Base-by-base conservation (phyloP, 2,329 filamentous ascomycete genomes). In the Chrysosporium queenslandicum region DNA sequence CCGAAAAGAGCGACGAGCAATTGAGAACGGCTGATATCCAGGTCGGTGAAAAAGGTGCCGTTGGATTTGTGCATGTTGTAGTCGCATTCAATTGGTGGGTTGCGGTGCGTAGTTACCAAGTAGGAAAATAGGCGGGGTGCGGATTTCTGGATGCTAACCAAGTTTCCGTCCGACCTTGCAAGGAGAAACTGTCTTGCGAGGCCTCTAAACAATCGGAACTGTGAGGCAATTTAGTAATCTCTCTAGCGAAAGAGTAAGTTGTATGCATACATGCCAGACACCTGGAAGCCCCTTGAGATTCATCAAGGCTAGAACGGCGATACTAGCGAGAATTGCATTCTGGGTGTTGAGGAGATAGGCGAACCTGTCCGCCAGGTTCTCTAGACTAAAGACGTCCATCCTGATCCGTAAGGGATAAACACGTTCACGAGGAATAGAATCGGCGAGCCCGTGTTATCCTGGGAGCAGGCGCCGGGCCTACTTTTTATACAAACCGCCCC, bases 31-130 rank as follows among this genome's bases (percentile, higher is more conserved):
- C 52, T 55, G 34, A 59, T 55, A 32, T 59, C 58, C 2, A 59
- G 50, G 32, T 59, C 57, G 16, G 58, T 54, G 30, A 58, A 58
- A 32, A 55, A 59, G 1, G 58, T 59, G 3, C 53, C 53, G 42
- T 58, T 59, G 12, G 57, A 59, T 36, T 59, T 59, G 50, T 59
- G 58, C 7, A 57, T 47, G 36, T 58, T 59, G 41, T 57, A 57
- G 52, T 60, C 58, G 25, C 54, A 58, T 53, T 59, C 58, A 18
- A 56, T 37, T 41, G 49, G 51, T 2, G 53, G 42, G 29, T 50
- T 49, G n/a, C 48, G 48, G 48, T 51, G 48, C 16, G 29, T 32
- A 2, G 48, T 51, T 7, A 51, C 41, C 3, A 51, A 27, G 29
- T 51, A 51, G 12, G 48, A 41, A 18, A 51, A 51, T 8, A 51